Conservation (phyloP, 495 filamentous ascomycete species). For the Bryoglossum gracile region DNA sequence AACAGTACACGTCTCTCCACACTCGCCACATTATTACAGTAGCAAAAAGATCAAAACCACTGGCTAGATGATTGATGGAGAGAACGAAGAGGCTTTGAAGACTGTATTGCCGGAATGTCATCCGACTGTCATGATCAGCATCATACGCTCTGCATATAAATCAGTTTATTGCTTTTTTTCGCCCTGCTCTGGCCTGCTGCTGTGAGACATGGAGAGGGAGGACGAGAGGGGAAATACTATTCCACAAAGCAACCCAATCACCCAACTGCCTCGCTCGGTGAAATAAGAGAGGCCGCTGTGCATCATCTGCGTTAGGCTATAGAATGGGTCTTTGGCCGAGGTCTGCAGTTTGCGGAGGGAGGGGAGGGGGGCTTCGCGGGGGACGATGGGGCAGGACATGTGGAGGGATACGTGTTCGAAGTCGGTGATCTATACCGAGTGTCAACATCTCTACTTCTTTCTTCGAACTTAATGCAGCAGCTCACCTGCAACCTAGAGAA, state of each 20-base stretch:
- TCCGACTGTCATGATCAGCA: constrained; percentile 32
- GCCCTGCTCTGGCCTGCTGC: background rate
- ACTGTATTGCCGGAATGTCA: constrained; percentile 36
- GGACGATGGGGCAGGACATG: constrained; percentile 34
- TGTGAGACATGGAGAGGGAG: no score
- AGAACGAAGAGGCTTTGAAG: constrained; percentile 37
- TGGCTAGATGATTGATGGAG: constrained; percentile 38
- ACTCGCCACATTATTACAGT: constrained; percentile 31
- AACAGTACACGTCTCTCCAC: constrained; percentile 33
- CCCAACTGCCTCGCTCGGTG: constrained; percentile 33
- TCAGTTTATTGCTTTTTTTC: no score
- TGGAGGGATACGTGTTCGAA: constrained; percentile 39
- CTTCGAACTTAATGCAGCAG: no score
- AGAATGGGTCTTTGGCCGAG: constrained; percentile 29
- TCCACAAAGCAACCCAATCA: constrained; percentile 35
- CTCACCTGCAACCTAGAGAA: constrained; percentile 35
- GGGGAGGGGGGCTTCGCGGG: constrained; percentile 27
- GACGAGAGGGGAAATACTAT: constrained; percentile 16
- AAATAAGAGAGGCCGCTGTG: constrained; percentile 36
- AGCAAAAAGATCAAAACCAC: constrained; percentile 36
- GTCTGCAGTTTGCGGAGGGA: constrained; percentile 25
- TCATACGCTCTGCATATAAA: constrained; percentile 22
- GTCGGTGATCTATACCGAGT: constrained; percentile 33
- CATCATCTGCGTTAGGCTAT: constrained; percentile 36
- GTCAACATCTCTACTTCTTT: no score